Base-by-base conservation (phyloP, 345 rosid genomes). In the Euphorbia lathyris region DNA sequence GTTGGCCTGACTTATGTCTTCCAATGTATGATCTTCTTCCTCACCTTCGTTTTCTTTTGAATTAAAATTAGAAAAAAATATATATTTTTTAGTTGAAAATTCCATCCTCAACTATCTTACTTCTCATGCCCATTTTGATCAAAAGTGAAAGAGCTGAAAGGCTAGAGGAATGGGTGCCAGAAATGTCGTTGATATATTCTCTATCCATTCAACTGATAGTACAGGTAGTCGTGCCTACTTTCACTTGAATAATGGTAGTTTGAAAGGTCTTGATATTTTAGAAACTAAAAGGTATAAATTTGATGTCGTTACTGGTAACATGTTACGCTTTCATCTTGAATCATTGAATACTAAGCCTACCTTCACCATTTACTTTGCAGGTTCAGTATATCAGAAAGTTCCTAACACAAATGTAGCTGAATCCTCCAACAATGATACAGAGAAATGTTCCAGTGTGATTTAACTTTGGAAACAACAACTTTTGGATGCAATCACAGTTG, bases 111-210 rank as follows among this genome's bases (percentile, higher is more conserved):
- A 19, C n/a, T 69, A 23, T 50, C 59, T 45, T 68, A 29, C 67
- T 67, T 72, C 55, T 73, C 57, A 52, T 75, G 29, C 77, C 55
- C 30, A 67, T 72, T 72, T 30, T 69, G 29, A 60, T 69, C 2
- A 48, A 32, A 72, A 93, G 98, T 71, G 67, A 78, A 56, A 86
- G 97, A 82, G 79, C 81, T 29, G 85, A 89, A 74, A 89, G 98
- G 83, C 98, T 96, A 61, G 88, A 86, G 78, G 98, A 89, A 30
- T 94, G 96, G 98, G 96, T 89, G 71, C 98, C 98, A 38, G 90
- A 66, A 81, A 76, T 76, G 78, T 80, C 72, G 97, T 89, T 75
- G 98, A 93, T 78, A 89, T 89, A 68, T 93, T 91, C 83, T 93
- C 97, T 34, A 79, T 85, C 76, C 97, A 88, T 80, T 86, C 96